phyloP scores from a whole-genome alignment of 2,329 filamentous ascomycete species.

The Penicillium sp. region DNA sequence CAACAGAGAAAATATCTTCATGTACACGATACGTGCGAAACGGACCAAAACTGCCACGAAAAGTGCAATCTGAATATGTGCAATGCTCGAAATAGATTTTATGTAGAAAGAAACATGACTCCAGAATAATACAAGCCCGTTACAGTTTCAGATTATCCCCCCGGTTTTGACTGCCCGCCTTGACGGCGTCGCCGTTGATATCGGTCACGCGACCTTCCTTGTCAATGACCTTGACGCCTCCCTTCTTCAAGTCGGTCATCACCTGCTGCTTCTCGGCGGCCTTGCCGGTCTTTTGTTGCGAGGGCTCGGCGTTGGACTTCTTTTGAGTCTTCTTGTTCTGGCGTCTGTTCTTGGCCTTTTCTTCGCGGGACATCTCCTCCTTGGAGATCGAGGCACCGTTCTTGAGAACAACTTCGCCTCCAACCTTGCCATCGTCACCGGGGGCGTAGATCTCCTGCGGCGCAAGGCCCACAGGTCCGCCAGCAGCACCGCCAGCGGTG shows the following conservation, averaged over 20 bases:
- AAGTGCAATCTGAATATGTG: slow-evolving; percentile 3
- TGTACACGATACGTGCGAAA: slow-evolving; percentile 39
- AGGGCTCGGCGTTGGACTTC: slow-evolving; percentile 57
- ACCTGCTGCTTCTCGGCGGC: slow-evolving; percentile 55
- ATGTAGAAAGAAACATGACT: slow-evolving; percentile 8
- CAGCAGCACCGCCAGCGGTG: slow-evolving; percentile 68
- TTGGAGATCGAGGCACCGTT: slow-evolving; percentile 74
- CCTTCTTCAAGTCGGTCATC: slow-evolving; percentile 73
- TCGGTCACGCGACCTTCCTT: slow-evolving; percentile 84
- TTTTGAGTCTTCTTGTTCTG: slow-evolving; percentile 83
- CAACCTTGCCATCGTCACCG: slow-evolving; percentile 63
- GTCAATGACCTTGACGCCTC: slow-evolving; percentile 88
- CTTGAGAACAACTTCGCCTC: slow-evolving; percentile 75
- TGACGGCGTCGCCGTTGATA: slow-evolving; percentile 77
- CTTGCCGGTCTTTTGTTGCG: slow-evolving; percentile 49
- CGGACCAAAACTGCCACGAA: not conserved
- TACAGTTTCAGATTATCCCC: slow-evolving; percentile 40
- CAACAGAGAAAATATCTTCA: slow-evolving; percentile 42
- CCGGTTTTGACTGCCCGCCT: slow-evolving; percentile 24
- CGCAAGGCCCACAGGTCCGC: slow-evolving; percentile 69
- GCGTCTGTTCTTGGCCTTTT: slow-evolving; percentile 74
- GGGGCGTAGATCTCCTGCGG: slow-evolving; percentile 92
- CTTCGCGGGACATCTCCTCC: slow-evolving; percentile 85
- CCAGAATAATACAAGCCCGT: slow-evolving; percentile 6
- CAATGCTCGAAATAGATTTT: slow-evolving; percentile 11